phyloP scores from a whole-genome alignment of 2,329 filamentous ascomycete species.

The Albifimbria verrucaria region DNA sequence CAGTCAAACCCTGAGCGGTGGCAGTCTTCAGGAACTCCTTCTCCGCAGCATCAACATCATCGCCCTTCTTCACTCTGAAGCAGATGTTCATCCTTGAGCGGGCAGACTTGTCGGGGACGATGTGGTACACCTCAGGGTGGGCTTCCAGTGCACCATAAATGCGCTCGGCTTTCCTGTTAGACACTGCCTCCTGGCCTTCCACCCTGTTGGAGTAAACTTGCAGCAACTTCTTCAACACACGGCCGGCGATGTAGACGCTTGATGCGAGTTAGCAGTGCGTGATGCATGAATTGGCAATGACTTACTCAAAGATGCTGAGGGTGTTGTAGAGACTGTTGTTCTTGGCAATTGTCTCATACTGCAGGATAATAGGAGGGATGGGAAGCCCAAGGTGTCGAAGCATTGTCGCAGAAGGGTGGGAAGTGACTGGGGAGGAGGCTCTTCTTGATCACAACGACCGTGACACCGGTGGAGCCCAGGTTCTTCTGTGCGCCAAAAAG shows the following conservation, averaged over 20 bases:
- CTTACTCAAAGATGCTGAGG: slow-evolving; percentile 81
- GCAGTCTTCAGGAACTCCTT: slow-evolving; percentile 76
- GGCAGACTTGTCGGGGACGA: slow-evolving; percentile 72
- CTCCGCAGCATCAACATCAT: slow-evolving; percentile 66
- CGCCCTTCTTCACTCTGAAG: slow-evolving; percentile 66
- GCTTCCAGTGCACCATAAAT: slow-evolving; percentile 78
- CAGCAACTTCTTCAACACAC: slow-evolving; percentile 77
- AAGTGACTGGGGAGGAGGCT: slow-evolving; percentile 65
- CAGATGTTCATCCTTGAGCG: slow-evolving; percentile 95
- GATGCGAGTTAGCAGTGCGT: slow-evolving; percentile 6
- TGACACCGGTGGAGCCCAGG: slow-evolving; percentile 80
- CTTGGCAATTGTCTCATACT: slow-evolving; percentile 82
- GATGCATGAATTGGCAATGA: slow-evolving; percentile 6
- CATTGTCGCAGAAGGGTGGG: slow-evolving; percentile 64
- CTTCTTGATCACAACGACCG: slow-evolving; percentile 82
- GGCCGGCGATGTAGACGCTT: slow-evolving; percentile 84
- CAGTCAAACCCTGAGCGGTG: slow-evolving; percentile 65
- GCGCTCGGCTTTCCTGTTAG: slow-evolving; percentile 69
- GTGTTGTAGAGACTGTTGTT: slow-evolving; percentile 97
- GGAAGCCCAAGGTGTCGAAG: slow-evolving; percentile 74
- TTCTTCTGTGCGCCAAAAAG: slow-evolving; percentile 97
- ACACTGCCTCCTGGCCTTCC: slow-evolving; percentile 69
- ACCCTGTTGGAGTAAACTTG: slow-evolving; percentile 65
- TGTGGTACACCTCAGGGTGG: slow-evolving; percentile 66
- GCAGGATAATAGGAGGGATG: slow-evolving; percentile 73